Base-by-base conservation (phyloP, 495 filamentous ascomycete genomes). In the Hypoxylon fuscum region DNA sequence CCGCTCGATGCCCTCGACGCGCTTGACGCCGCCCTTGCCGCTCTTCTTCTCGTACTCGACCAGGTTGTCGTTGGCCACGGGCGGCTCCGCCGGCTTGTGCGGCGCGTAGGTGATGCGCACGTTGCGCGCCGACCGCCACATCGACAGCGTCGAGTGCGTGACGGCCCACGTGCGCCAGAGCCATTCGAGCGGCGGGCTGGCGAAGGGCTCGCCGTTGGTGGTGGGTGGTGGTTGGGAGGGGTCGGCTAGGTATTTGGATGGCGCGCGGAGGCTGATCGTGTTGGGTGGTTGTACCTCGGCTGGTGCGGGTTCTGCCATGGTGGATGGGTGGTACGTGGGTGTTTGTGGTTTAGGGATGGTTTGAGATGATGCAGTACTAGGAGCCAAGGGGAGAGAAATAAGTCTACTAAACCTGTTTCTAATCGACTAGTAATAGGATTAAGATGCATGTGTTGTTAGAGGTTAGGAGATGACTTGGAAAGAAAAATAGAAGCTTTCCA, bases 151-250 rank as follows among this genome's bases (percentile, higher is more conserved):
- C 9, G 87, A 89, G 77, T 90, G 86, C 12, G 87, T 89, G 18
- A 93, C 88, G 68, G 85, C 77, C 90, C 90, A 93, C 48, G 86
- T 89, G 20, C 87, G 80, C 31, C 73, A 66, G 47, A 94, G 83
- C 77, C 82, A 91, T 37, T 75, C 63, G 48, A 84, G 79, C 17
- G 82, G 68, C 8, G 88, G 88, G 0, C 82, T 59, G n/a, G 62
- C 66, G 74, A 80, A 80, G 29, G 77, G 35, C 7, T 59, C 47
- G 44, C 48, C 51, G 18, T 51, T 54, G 10, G 70, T 57, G 25
- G 68, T 55, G 2, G 59, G 49, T 35, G 68, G 22, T 35, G 68
- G 20, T 43, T 69, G 53, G 44, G 66, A 48, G 44, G 67, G 61
- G 44, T 54, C 55, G 53, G 52, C 7, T 59, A 69, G 43, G 67